These are phyloP conservation scores for Claviceps pazoutovae DNA, from an alignment of 2,329 filamentous ascomycete genomes.

Conservation along the genomic window DNA sequence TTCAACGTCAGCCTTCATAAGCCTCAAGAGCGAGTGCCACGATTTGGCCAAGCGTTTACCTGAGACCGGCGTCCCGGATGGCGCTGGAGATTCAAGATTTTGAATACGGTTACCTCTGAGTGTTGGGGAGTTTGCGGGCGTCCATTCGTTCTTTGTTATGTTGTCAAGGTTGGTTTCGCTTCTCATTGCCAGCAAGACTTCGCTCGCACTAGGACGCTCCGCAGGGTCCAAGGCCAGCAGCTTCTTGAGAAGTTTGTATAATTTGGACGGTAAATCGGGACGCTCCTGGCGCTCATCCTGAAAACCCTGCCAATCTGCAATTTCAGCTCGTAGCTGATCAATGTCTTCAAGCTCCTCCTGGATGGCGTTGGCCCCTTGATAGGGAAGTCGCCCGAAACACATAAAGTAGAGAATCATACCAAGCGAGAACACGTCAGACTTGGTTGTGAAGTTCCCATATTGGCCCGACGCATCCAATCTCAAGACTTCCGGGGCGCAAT, in stretches of 20 bases:
- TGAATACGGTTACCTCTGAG: slow-evolving; percentile 35
- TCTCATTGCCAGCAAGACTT: slow-evolving; percentile 69
- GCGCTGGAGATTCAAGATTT: slow-evolving; percentile 39
- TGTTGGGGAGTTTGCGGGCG: slow-evolving; percentile 23
- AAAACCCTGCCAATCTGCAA: slow-evolving; percentile 77
- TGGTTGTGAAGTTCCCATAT: slow-evolving; percentile 88
- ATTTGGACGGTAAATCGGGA: slow-evolving; percentile 68
- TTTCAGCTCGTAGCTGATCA: slow-evolving; percentile 72
- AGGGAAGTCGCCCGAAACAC: slow-evolving; percentile 84
- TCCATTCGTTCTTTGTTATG: slow-evolving; percentile 20
- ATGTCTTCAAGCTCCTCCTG: slow-evolving; percentile 89
- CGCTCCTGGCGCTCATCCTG: slow-evolving; percentile 60
- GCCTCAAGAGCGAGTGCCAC: not conserved
- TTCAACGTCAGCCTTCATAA: slow-evolving; percentile 6
- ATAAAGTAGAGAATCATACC: slow-evolving; percentile 99
- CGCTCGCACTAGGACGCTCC: slow-evolving; percentile 69
- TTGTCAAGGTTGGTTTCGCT: slow-evolving; percentile 42
- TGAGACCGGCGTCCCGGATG: slow-evolving; percentile 33
- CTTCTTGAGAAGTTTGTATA: slow-evolving; percentile 73
- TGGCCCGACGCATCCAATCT: slow-evolving; percentile 52
- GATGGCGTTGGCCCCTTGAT: slow-evolving; percentile 66
- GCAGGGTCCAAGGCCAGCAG: slow-evolving; percentile 65
- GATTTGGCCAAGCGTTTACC: slow-evolving; percentile 17
- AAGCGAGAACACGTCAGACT: slow-evolving; percentile 94
- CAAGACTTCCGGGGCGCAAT: slow-evolving; percentile 90